These are phyloP conservation scores for Bondarzewia mesenterica DNA, from an alignment of 1,284 basidiomycete genomes.

Conservation along the genomic window DNA sequence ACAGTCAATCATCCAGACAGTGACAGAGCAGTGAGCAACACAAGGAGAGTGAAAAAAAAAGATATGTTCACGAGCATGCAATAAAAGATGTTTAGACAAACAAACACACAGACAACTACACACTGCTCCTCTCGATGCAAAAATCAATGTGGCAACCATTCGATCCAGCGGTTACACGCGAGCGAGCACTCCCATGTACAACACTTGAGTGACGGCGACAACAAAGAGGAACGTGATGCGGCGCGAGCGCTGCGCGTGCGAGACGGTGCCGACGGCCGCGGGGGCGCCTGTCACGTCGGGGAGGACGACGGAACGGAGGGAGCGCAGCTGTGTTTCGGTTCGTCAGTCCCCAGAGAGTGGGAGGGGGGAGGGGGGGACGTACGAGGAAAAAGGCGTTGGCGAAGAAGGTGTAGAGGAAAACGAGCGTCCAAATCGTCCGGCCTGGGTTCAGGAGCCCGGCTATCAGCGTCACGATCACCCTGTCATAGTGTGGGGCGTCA, in stretches of 20 bases:
- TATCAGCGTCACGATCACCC: constrained; percentile 66
- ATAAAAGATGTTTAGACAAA: no score
- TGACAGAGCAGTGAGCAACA: no score
- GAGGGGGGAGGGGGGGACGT: constrained; percentile 22
- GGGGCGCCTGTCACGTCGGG: constrained; percentile 44
- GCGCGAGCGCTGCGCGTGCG: constrained; percentile 71
- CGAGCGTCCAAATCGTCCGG: constrained; percentile 55
- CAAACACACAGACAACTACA: no score
- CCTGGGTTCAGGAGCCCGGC: constrained; percentile 55
- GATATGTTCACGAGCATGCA: no score
- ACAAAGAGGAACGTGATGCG: constrained; percentile 84
- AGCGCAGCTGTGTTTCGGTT: constrained; percentile 68
- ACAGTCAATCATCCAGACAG: no score
- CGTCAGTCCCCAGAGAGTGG: not conserved
- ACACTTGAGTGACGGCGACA: constrained; percentile 68
- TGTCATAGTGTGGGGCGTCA: constrained; percentile 22
- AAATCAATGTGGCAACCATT: no score
- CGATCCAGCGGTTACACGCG: constrained; percentile 42
- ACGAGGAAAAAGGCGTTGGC: constrained; percentile 95
- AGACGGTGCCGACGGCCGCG: constrained; percentile 54
- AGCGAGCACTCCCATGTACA: constrained; percentile 76
- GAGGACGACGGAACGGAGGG: constrained; percentile 84
- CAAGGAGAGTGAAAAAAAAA: no score
- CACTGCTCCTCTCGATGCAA: no score
- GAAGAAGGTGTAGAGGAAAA: constrained; percentile 80